Evolutionary conservation across 495 filamentous ascomycete genomes (phyloP).

Genomic region (Aspergillus carlsbadensis): DNA sequence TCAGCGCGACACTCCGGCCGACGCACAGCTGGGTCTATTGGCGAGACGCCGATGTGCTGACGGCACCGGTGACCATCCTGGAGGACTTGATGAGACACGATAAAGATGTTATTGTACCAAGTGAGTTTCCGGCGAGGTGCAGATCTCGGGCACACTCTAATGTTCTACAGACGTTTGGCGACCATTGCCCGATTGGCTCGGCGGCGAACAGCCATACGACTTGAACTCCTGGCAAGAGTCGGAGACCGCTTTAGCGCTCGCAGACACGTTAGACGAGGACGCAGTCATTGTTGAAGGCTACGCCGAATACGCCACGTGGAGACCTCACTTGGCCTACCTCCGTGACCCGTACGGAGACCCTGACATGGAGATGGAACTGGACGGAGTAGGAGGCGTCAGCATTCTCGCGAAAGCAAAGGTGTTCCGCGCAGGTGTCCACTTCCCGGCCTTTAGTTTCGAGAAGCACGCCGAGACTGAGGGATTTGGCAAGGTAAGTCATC

Average conservation of each 20-base stretch:
- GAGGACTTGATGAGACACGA: constrained; percentile 99
- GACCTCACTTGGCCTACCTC: constrained; percentile 95
- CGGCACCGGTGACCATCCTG: constrained; percentile 90
- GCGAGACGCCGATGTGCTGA: constrained; percentile 98
- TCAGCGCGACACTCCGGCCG: constrained; percentile 89
- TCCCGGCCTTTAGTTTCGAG: constrained; percentile 98
- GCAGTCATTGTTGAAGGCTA: constrained; percentile 99
- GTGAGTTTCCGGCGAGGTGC: constrained; percentile 56
- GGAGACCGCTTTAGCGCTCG: constrained; percentile 89
- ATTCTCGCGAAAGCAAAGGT: constrained; percentile 96
- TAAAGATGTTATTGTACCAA: constrained; percentile 98
- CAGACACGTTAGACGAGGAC: constrained; percentile 95
- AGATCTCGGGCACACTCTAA: constrained; percentile 1
- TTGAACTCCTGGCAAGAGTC: constrained; percentile 99
- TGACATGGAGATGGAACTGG: constrained; percentile 99
- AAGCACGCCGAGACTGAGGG: constrained; percentile 98
- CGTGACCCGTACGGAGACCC: constrained; percentile 96
- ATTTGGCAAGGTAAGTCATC: constrained; percentile 82
- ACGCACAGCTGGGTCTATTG: constrained; percentile 99
- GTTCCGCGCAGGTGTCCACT: constrained; percentile 92
- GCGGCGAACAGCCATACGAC: constrained; percentile 98
- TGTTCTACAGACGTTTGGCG: constrained; percentile 84
- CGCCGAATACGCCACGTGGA: constrained; percentile 98
- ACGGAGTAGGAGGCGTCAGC: constrained; percentile 95
- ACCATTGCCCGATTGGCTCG: constrained; percentile 97